Evolutionary conservation across 2,329 filamentous ascomycete genomes (phyloP).

Genomic region (Curvularia sp.): DNA sequence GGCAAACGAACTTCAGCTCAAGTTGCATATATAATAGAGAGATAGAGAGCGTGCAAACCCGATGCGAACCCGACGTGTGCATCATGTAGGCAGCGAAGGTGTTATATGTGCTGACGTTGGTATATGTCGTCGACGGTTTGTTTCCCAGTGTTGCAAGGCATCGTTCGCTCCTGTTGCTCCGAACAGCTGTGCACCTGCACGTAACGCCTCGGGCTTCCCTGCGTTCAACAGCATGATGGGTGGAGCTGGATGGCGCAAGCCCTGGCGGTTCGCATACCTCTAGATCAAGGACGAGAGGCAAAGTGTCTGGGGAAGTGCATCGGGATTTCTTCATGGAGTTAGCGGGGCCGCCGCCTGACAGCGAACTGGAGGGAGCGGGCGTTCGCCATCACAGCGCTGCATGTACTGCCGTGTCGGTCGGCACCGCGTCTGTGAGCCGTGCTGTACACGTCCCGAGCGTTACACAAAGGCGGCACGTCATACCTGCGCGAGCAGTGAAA

Average conservation of each 20-base stretch:
- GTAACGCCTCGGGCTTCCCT: slow-evolving; percentile 5
- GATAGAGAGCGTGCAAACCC: background rate
- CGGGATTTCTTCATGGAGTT: slow-evolving; percentile 27
- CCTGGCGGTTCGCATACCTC: slow-evolving; percentile 20
- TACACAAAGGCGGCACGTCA: slow-evolving; percentile 21
- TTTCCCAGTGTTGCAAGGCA: slow-evolving; percentile 5
- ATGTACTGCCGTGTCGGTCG: slow-evolving; percentile 24
- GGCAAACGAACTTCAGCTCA: background rate
- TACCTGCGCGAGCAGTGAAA: slow-evolving; percentile 13
- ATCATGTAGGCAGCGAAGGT: background rate
- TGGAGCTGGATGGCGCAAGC: slow-evolving; percentile 24
- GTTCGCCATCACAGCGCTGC: slow-evolving; percentile 34
- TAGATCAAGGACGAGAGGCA: slow-evolving; percentile 19
- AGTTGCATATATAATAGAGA: too few species aligned
- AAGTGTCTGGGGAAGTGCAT: slow-evolving; percentile 24
- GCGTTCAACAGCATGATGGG: slow-evolving; percentile 22
- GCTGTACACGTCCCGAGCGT: slow-evolving; percentile 17
- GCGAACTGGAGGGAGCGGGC: slow-evolving; percentile 28
- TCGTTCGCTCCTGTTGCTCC: slow-evolving; percentile 16
- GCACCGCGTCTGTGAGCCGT: slow-evolving; percentile 16
- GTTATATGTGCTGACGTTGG: slow-evolving; percentile 5
- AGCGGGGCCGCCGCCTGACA: slow-evolving; percentile 19
- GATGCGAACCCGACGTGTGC: background rate
- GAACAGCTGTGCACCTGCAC: slow-evolving; percentile 14
- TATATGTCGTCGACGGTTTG: slow-evolving; percentile 7